phyloP scores from a whole-genome alignment of 2,329 filamentous ascomycete species.

The Pseudogymnoascus sp. region DNA sequence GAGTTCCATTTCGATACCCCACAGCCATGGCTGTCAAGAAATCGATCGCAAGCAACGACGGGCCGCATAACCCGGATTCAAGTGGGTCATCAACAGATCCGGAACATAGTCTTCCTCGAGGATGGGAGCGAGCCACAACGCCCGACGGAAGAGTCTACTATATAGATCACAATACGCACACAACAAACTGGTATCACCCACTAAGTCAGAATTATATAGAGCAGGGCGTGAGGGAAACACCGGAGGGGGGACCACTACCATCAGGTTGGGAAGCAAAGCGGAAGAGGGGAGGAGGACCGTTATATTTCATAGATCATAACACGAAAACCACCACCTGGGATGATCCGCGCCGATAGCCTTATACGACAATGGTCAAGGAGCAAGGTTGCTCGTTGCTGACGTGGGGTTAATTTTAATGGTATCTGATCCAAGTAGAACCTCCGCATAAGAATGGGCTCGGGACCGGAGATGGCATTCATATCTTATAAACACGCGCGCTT shows the following conservation, averaged over 20 bases:
- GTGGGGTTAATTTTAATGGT: not conserved
- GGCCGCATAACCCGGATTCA: not conserved
- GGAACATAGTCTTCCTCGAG: slow-evolving; percentile 72
- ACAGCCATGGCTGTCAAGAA: not conserved
- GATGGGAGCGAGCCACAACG: slow-evolving; percentile 89
- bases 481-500: not conserved
- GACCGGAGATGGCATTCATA: not conserved
- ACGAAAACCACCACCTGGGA: slow-evolving; percentile 99
- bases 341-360: slow-evolving; percentile 57
- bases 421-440: not conserved
- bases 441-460: slow-evolving; percentile 1
- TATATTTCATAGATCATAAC: slow-evolving; percentile 99
- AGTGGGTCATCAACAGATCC: not conserved
- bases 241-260: slow-evolving; percentile 82
- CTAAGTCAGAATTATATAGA: slow-evolving; percentile 2
- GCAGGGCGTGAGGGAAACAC: slow-evolving; percentile 39
- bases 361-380: not conserved
- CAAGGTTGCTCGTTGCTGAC: not conserved
- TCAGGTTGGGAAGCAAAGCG: slow-evolving; percentile 97
- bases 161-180: slow-evolving; percentile 92
- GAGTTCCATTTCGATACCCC: not conserved
- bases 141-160: slow-evolving; percentile 88
- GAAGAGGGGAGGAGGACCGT: slow-evolving; percentile 90
- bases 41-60: not conserved
- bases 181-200: slow-evolving; percentile 64